These are phyloP conservation scores for Trametes sanguinea DNA, from an alignment of 768 basidiomycete species.

Conservation along the genomic window DNA sequence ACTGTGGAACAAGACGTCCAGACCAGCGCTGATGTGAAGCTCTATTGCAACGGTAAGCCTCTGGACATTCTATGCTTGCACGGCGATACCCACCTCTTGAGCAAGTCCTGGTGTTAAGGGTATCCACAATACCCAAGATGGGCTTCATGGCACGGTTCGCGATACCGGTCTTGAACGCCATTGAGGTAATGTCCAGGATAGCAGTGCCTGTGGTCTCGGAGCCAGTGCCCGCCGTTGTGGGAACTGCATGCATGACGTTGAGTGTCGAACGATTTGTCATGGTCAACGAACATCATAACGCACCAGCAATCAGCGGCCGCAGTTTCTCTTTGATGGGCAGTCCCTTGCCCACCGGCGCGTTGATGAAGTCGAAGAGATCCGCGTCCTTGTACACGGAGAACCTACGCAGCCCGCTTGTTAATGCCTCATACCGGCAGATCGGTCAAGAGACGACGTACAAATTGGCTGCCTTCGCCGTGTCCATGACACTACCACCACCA, in stretches of 20 bases:
- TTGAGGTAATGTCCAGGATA: constrained; percentile 90
- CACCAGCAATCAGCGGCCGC: constrained; percentile 81
- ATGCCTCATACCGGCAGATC: background rate
- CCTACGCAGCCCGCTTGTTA: constrained; percentile 37
- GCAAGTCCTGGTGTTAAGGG: constrained; percentile 88
- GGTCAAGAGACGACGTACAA: constrained; percentile 46
- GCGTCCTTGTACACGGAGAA: constrained; percentile 91
- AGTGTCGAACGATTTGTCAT: background rate
- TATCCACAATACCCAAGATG: constrained; percentile 77
- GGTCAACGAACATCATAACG: constrained; percentile 13
- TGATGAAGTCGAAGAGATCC: constrained; percentile 95
- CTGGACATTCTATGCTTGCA: background rate
- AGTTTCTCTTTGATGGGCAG: constrained; percentile 75
- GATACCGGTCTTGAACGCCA: constrained; percentile 95
- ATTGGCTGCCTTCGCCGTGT: constrained; percentile 95
- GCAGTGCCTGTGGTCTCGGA: constrained; percentile 95
- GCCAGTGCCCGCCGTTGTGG: constrained; percentile 84
- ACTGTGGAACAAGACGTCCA: constrained; percentile 96
- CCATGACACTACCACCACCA: constrained; percentile 93
- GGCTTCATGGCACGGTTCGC: constrained; percentile 91
- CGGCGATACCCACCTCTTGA: constrained; percentile 41
- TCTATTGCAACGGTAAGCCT: constrained; percentile 33
- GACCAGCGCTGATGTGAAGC: constrained; percentile 91
- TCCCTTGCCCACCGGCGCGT: constrained; percentile 93
- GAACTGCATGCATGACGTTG: constrained; percentile 41